Evolutionary conservation across 2,329 filamentous ascomycete genomes (phyloP).

Genomic region (Leptographium galeiforme): DNA sequence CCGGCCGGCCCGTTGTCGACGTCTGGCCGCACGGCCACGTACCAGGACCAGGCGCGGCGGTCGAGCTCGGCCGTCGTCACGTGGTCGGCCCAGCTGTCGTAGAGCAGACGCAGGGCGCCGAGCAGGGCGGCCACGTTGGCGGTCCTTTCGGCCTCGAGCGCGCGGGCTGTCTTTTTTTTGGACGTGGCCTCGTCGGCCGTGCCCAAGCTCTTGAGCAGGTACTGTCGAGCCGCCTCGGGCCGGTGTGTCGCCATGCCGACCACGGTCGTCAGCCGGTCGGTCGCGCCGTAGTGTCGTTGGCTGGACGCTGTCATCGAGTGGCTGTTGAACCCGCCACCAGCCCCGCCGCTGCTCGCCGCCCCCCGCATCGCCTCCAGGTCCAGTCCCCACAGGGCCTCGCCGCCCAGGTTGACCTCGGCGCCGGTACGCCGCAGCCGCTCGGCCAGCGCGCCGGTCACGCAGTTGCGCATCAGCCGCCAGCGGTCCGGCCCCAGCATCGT

Average conservation of each 20-base stretch:
- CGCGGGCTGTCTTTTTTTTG: conserved; percentile 40
- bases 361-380: conserved; percentile 38
- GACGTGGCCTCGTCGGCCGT: conserved; percentile 17
- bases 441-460: conserved; percentile 39
- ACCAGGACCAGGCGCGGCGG: conserved; percentile 69
- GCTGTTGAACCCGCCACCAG: conserved; percentile 10
- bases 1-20: conserved; percentile 61
- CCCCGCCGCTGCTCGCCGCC: conserved; percentile 6
- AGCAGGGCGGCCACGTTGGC: conserved; percentile 57
- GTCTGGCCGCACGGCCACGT: conserved; percentile 60
- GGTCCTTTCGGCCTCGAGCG: conserved; percentile 47
- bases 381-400: conserved; percentile 47
- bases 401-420: conserved; percentile 25
- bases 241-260: conserved; percentile 58
- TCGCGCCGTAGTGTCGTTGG: no score
- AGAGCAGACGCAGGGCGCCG: conserved; percentile 57
- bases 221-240: conserved; percentile 53
- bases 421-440: conserved; percentile 32
- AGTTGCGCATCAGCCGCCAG: conserved; percentile 48
- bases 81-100: conserved; percentile 57
- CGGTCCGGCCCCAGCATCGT: conserved; percentile 47
- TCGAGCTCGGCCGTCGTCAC: conserved; percentile 56
- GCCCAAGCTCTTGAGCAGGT: conserved; percentile 47
- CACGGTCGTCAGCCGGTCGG: conserved; percentile 18
- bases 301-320: conserved; percentile 5